Percentiles rank a stretch among this genome's conserved stretches.
Conservation (phyloP, 2,329 filamentous ascomycete genomes). For the Thelonectria rubi region DNA sequence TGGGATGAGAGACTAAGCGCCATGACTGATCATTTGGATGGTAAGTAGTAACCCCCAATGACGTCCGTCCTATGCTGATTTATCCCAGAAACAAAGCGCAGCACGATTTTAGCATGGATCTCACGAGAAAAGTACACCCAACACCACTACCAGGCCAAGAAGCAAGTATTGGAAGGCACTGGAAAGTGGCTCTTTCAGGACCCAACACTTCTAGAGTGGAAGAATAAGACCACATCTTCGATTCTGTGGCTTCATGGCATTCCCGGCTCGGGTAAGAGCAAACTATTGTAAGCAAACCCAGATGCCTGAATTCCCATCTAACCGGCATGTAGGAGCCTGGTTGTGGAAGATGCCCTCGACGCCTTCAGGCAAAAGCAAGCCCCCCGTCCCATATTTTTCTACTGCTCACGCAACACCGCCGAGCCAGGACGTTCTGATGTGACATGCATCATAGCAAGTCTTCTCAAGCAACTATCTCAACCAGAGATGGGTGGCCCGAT, state of each 20-base stretch:
- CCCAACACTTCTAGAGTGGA: not conserved
- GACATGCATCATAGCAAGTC: not conserved
- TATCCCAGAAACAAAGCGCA: not conserved
- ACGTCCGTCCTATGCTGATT: not conserved
- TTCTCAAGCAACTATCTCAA: constrained; percentile 8
- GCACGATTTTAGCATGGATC: not conserved
- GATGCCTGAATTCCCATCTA: not conserved
- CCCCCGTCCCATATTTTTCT: constrained; percentile 14
- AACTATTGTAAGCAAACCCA: not conserved
- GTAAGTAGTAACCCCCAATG: not conserved
- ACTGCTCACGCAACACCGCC: constrained; percentile 11
- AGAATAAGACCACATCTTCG: not conserved
- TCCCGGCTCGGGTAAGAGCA: constrained; percentile 8
- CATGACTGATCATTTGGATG: not conserved
- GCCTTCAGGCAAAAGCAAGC: constrained; percentile 4
- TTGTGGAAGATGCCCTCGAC: not conserved
- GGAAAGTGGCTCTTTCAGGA: not conserved
- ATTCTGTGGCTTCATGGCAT: constrained; percentile 4
- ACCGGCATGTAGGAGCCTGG: constrained; percentile 1
- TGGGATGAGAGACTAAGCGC: not conserved
- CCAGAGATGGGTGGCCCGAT: not conserved
- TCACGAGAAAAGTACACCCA: not conserved
- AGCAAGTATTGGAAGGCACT: not conserved
- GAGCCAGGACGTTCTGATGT: constrained; percentile 10
- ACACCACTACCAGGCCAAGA: not conserved